Conservation (phyloP, 306 rosid genomes). For the Cucumis cinereus region DNA sequence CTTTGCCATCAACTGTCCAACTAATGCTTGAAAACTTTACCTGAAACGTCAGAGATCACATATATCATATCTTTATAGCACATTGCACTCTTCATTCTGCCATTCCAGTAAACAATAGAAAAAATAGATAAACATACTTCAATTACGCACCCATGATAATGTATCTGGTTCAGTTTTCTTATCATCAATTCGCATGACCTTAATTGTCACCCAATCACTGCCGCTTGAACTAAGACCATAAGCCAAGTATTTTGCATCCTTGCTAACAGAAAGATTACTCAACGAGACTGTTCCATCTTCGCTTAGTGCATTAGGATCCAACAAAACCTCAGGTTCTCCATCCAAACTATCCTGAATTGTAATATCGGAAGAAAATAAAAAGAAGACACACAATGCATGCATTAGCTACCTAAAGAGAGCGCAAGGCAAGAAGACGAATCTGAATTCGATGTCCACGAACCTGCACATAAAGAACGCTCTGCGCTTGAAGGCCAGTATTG, state of each 20-base stretch:
- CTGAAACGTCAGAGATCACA: conserved; percentile 33
- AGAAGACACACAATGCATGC: not conserved
- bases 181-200: conserved; percentile 49
- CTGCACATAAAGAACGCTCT: conserved; percentile 66
- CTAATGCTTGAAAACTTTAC: conserved; percentile 67
- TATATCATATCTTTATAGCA: not conserved
- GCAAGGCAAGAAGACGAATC: not conserved
- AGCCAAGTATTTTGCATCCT: conserved; percentile 68
- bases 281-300: conserved; percentile 73
- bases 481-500: conserved; percentile 87
- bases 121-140: not conserved
- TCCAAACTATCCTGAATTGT: conserved; percentile 47
- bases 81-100: not conserved
- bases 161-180: conserved; percentile 36
- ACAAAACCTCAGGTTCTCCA: conserved; percentile 51
- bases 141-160: conserved; percentile 66
- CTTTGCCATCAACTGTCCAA: conserved; percentile 87
- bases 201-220: conserved; percentile 81
- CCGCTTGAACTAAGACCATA: conserved; percentile 83
- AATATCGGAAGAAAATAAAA: not conserved
- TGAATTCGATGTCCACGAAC: conserved; percentile 22
- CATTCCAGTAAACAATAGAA: not conserved
- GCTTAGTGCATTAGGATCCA: conserved; percentile 73
- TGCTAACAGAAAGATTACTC: conserved; percentile 31
- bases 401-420: not conserved